A percentile compares a stretch with the other conserved stretches of the same genome.
Conservation (phyloP, 2,329 filamentous ascomycete species). For the Domatiomyces catenatus region DNA sequence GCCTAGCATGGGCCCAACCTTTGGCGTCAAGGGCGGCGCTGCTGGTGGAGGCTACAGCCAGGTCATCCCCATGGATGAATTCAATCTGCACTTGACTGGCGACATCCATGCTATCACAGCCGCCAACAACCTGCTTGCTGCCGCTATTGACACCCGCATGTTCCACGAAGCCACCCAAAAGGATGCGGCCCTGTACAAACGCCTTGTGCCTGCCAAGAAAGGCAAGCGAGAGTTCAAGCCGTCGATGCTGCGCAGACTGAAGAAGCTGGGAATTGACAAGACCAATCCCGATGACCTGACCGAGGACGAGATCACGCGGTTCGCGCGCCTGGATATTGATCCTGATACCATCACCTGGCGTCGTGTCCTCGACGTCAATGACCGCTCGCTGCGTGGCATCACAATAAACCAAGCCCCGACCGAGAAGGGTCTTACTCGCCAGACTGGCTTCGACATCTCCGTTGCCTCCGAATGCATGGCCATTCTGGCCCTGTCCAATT, state of each 20-base stretch:
- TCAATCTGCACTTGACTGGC: conserved; percentile 93
- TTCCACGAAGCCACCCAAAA: conserved; percentile 96
- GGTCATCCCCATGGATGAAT: conserved; percentile 99
- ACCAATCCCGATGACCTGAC: conserved; percentile 83
- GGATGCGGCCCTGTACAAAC: conserved; percentile 70
- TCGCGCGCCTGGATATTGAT: conserved; percentile 92
- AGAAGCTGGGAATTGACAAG: conserved; percentile 93
- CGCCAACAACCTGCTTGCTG: conserved; percentile 90
- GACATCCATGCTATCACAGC: conserved; percentile 96
- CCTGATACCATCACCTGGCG: conserved; percentile 95
- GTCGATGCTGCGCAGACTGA: conserved; percentile 80
- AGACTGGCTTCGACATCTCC: conserved; percentile 94
- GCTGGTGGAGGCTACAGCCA: conserved; percentile 97
- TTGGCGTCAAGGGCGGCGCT: conserved; percentile 96
- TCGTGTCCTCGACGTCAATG: conserved; percentile 91
- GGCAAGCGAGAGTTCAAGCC: conserved; percentile 75
- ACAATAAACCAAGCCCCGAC: conserved; percentile 78
- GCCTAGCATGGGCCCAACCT: conserved; percentile 91
- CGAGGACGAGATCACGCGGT: conserved; percentile 70
- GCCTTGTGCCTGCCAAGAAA: conserved; percentile 78
- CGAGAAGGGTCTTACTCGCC: conserved; percentile 73
- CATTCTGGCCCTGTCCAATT: conserved; percentile 83
- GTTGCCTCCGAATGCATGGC: conserved; percentile 98
- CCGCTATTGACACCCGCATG: conserved; percentile 92
- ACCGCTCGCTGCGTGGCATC: conserved; percentile 78